phyloP scores from a whole-genome alignment of 208 protist species.

The Herpetomonas samuelpessoai region DNA sequence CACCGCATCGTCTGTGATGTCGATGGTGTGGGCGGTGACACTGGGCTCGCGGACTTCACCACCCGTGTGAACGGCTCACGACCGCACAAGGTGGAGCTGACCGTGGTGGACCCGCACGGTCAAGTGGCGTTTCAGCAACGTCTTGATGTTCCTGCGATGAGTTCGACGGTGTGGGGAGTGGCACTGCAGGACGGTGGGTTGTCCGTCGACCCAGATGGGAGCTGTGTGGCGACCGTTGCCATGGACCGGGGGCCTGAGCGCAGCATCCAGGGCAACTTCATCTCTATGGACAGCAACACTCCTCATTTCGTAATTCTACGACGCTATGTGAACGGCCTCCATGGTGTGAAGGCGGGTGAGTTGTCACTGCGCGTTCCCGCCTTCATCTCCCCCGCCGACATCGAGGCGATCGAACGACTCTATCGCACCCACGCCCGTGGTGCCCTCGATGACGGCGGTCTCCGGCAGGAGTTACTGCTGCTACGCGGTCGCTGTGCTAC shows the following conservation, averaged over 20 bases:
- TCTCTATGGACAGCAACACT: constrained; percentile 48
- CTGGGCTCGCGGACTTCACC: constrained; percentile 49
- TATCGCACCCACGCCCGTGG: constrained; percentile 20
- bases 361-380: constrained; percentile 51
- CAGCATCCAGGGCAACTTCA: constrained; percentile 36
- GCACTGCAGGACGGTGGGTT: constrained; percentile 59
- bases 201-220: constrained; percentile 39
- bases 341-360: constrained; percentile 41
- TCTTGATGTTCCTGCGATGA: constrained; percentile 55
- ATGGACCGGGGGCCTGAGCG: constrained; percentile 61
- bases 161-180: constrained; percentile 48
- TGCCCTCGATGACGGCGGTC: constrained; percentile 30
- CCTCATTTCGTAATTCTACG: constrained; percentile 62
- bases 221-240: constrained; percentile 34
- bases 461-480: constrained; percentile 34
- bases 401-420: constrained; percentile 37
- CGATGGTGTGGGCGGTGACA: constrained; percentile 58
- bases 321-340: constrained; percentile 49
- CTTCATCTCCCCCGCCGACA: constrained; percentile 38
- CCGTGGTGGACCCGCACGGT: constrained; percentile 49
- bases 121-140: constrained; percentile 71
- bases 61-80: constrained; percentile 38
- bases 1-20: constrained; percentile 70
- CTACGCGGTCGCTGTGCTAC: constrained; percentile 36
- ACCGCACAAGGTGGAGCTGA: constrained; percentile 53